phyloP scores from a whole-genome alignment of 176 grass and related monocot genomes.

The Tillandsia fasciculata region DNA sequence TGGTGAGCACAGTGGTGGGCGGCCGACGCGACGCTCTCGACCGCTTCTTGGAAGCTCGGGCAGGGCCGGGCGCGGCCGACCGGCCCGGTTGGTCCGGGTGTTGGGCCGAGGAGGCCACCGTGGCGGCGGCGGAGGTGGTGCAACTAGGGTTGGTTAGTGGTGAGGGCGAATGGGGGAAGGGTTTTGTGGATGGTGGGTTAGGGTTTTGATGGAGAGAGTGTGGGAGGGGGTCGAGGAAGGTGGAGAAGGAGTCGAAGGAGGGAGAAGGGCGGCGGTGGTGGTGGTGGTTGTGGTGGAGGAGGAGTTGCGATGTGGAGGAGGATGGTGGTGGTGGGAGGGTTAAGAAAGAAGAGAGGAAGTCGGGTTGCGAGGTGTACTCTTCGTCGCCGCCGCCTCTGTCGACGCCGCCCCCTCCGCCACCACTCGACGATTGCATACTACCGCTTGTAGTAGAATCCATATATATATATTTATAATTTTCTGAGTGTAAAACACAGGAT shows the following conservation, averaged over 20 bases:
- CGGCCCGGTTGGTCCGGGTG: not conserved
- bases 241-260: conserved; percentile 14
- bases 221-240: not conserved
- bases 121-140: conserved; percentile 6
- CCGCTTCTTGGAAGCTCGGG: conserved; percentile 61
- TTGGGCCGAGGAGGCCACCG: not conserved
- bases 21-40: conserved; percentile 75
- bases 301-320: conserved; percentile 25
- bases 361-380: conserved; percentile 55
- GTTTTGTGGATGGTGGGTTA: too few relatives aligned
- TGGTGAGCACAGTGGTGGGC: conserved; percentile 85
- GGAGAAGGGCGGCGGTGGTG: not conserved
- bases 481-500: too few relatives aligned
- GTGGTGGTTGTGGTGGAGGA: too few relatives aligned
- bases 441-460: conserved; percentile 81
- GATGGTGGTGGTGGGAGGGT: conserved; percentile 25
- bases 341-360: conserved; percentile 49
- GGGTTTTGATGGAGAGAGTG: not conserved
- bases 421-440: conserved; percentile 67
- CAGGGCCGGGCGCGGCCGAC: not conserved
- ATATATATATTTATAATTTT: not conserved
- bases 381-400: conserved; percentile 34
- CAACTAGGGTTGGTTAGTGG: not conserved
- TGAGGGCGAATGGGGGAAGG: too few relatives aligned
- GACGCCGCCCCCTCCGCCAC: too few relatives aligned